A percentile compares a stretch with the other conserved stretches of the same genome.
Evolutionary conservation across 2,329 filamentous ascomycete genomes (phyloP).

Genomic region (Venturia pyrina): DNA sequence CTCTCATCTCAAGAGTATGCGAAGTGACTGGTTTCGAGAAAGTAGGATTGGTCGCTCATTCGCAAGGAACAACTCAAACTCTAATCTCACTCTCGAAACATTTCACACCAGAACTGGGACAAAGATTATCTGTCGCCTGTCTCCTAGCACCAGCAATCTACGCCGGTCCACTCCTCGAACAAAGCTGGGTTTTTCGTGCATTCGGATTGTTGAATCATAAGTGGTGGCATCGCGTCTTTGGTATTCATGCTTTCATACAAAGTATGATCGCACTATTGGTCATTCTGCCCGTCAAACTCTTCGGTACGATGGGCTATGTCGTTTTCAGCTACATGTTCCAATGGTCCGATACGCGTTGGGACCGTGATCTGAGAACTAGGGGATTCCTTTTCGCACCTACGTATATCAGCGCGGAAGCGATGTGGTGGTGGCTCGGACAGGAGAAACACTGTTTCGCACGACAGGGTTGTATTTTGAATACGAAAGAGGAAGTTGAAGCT

Average conservation of each 20-base stretch:
- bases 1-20: not conserved
- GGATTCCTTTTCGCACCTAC: conserved; percentile 3
- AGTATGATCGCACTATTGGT: not conserved
- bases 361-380: not conserved
- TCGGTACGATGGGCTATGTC: not conserved
- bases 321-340: conserved; percentile 7
- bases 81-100: conserved; percentile 2
- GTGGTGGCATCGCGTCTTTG: not conserved
- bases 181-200: not conserved
- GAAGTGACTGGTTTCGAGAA: not conserved
- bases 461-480: conserved; percentile 8
- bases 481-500: not conserved
- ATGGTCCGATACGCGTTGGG: conserved; percentile 3
- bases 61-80: not conserved
- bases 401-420: not conserved
- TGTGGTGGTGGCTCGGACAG: conserved; percentile 7
- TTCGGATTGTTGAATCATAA: not conserved
- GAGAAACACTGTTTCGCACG: not conserved
- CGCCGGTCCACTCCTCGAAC: not conserved
- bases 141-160: conserved; percentile 7
- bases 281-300: not conserved
- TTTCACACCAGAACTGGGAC: conserved; percentile 1
- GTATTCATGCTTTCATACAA: conserved; percentile 3
- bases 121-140: not conserved
- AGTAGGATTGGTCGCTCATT: conserved; percentile 1